A percentile compares a stretch with the other conserved stretches of the same genome.
These are phyloP conservation scores for Stramenopiles sp. DNA, from an alignment of 352 stramenopile genomes.

Conservation along the genomic window DNA sequence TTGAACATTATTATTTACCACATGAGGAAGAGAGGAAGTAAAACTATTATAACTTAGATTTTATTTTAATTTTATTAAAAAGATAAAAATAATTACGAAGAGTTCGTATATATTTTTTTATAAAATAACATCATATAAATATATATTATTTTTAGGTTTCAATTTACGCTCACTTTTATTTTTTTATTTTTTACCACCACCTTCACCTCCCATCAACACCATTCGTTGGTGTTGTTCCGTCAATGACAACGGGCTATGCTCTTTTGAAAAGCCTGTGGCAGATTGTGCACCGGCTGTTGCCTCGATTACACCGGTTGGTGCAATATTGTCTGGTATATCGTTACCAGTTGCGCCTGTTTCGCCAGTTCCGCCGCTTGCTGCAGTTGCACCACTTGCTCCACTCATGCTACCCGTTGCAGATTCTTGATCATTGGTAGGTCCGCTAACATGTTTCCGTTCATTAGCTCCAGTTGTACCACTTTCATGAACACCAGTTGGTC, in stretches of 20 bases:
- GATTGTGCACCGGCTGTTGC: background rate
- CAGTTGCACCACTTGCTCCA: background rate
- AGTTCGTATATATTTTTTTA: background rate
- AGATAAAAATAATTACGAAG: background rate
- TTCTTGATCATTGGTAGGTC: background rate
- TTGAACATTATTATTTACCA: too few relatives aligned
- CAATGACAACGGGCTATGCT: constrained; percentile 4
- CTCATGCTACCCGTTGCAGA: background rate
- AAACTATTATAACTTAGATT: too few relatives aligned
- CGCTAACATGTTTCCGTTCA: background rate
- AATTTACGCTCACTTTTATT: background rate
- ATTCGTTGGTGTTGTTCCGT: background rate
- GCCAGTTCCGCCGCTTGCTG: background rate
- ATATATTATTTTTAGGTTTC: background rate
- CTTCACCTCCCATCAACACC: background rate
- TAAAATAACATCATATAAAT: background rate
- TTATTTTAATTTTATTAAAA: background rate
- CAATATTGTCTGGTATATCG: background rate
- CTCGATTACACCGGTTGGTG: background rate
- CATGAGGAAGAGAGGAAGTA: too few relatives aligned
- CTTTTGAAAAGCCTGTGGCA: constrained; percentile 3
- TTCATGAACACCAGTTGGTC: background rate
- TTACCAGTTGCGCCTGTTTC: background rate
- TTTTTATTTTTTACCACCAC: background rate
- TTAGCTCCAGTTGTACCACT: background rate